phyloP scores from a whole-genome alignment of 805 yeast species.

The Wickerhamomyces hampshirensis region DNA sequence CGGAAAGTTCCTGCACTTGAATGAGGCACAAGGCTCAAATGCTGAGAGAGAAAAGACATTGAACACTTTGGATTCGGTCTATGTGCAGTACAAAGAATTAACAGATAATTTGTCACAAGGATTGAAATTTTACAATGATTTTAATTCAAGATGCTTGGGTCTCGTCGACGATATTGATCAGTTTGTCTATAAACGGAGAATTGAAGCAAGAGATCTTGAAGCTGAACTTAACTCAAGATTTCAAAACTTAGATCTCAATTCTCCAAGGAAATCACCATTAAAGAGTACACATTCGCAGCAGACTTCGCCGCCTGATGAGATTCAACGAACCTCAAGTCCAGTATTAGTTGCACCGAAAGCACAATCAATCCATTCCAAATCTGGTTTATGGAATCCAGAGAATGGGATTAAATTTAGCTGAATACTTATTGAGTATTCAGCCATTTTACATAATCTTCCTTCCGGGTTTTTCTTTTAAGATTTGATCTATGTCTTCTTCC shows the following conservation, averaged over 20 bases:
- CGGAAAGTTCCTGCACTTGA: constrained; percentile 22
- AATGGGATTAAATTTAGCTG: constrained; percentile 24
- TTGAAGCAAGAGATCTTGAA: constrained; percentile 51
- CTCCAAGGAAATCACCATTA: constrained; percentile 2
- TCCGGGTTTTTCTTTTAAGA: constrained; percentile 41
- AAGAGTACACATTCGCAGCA: not conserved
- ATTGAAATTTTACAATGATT: constrained; percentile 60
- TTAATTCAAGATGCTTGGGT: constrained; percentile 40
- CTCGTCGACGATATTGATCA: constrained; percentile 46
- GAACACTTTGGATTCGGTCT: constrained; percentile 37
- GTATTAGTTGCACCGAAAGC: constrained; percentile 22
- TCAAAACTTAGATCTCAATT: constrained; percentile 26
- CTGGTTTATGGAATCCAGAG: constrained; percentile 25
- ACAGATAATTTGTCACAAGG: constrained; percentile 64
- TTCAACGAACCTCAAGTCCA: constrained; percentile 11
- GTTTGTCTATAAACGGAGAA: constrained; percentile 45
- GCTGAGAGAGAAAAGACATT: constrained; percentile 41
- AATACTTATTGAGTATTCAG: constrained; percentile 4
- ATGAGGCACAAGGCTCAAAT: constrained; percentile 11
- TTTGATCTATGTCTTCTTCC: constrained; percentile 67
- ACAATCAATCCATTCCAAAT: constrained; percentile 21
- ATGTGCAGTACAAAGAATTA: constrained; percentile 39
- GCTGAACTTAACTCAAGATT: constrained; percentile 19
- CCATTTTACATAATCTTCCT: constrained; percentile 48
- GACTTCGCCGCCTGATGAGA: not conserved